These are phyloP conservation scores for Daldinia childiae DNA, from an alignment of 495 filamentous ascomycete genomes.

Conservation along the genomic window DNA sequence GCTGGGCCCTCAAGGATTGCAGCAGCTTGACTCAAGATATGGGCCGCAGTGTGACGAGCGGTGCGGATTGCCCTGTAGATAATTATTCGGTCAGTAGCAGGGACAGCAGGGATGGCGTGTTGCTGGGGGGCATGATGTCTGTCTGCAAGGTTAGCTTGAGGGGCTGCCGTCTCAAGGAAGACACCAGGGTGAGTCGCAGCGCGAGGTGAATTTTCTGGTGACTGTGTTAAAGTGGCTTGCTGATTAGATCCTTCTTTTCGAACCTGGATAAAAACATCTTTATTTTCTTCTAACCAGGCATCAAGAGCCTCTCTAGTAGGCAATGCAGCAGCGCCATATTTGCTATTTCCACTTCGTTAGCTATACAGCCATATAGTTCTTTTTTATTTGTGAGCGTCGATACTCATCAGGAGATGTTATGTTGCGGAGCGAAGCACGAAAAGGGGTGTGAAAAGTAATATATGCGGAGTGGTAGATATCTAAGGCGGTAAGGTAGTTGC, in stretches of 20 bases:
- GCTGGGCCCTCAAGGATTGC: background rate
- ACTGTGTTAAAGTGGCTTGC: background rate
- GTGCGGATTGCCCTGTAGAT: background rate
- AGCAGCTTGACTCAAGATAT: constrained; percentile 1
- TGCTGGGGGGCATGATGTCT: background rate
- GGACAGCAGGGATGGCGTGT: background rate
- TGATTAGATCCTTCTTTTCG: background rate
- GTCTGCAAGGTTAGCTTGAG: background rate
- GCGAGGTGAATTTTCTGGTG: background rate
- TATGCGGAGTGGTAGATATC: too few species aligned
- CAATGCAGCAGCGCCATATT: constrained; percentile 23
- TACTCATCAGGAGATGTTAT: background rate
- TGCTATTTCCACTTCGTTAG: constrained; percentile 18
- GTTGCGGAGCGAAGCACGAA: background rate
- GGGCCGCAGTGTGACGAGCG: background rate
- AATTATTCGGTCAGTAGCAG: background rate
- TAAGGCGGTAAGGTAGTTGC: background rate
- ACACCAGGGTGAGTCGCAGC: background rate
- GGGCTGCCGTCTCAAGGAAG: background rate
- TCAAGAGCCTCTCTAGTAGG: constrained; percentile 14
- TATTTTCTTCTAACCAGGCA: constrained; percentile 25
- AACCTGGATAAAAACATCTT: constrained; percentile 21
- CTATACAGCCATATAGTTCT: background rate
- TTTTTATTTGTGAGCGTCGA: too few species aligned
- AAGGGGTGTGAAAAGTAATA: background rate